These are phyloP conservation scores for Rutstroemia sydowiana DNA, from an alignment of 2,329 filamentous ascomycete genomes.

Conservation along the genomic window DNA sequence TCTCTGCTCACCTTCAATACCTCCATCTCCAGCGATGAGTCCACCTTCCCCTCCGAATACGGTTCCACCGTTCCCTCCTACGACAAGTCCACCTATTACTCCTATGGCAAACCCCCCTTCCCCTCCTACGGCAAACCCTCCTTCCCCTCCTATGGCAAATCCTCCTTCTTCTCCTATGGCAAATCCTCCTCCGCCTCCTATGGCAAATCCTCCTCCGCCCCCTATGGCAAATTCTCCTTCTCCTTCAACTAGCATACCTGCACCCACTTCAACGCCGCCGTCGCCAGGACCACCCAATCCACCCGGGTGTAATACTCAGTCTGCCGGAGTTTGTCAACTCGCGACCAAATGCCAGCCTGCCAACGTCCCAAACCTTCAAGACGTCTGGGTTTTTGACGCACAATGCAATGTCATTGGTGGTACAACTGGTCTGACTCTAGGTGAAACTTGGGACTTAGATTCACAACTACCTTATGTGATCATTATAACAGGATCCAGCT, in stretches of 20 bases:
- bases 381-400: slow-evolving; percentile 6
- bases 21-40: neutral
- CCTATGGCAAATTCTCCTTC: neutral
- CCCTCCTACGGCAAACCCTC: too few species aligned
- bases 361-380: neutral
- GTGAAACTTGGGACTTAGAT: neutral
- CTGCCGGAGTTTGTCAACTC: slow-evolving; percentile 5
- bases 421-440: slow-evolving; percentile 4
- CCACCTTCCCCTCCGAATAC: neutral
- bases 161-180: neutral
- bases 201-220: neutral
- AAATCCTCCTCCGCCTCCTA: neutral
- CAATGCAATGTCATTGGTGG: slow-evolving; percentile 8
- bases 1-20: neutral
- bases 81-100: neutral
- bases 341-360: neutral
- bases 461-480: slow-evolving; percentile 7
- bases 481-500: slow-evolving; percentile 1
- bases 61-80: neutral
- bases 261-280: neutral
- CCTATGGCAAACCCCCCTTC: neutral
- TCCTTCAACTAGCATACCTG: neutral
- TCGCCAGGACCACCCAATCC: slow-evolving; percentile 5
- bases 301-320: slow-evolving; percentile 1
- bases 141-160: neutral